phyloP scores from a whole-genome alignment of 2,329 filamentous ascomycete species.

The Xylariaceae sp. region DNA sequence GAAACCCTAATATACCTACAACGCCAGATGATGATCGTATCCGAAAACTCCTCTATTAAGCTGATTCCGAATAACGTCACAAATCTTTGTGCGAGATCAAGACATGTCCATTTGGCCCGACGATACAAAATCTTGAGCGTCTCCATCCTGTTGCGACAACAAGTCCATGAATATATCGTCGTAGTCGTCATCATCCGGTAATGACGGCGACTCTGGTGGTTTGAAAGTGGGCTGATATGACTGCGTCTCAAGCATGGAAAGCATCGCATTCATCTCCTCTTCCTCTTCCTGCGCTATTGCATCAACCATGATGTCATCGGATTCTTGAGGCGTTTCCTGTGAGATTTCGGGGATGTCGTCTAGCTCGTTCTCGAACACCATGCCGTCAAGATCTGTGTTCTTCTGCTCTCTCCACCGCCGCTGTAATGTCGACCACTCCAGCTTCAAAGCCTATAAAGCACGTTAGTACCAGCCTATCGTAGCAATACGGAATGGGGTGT shows the following conservation, averaged over 20 bases:
- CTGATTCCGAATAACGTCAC: conserved; percentile 14
- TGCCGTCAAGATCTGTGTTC: conserved; percentile 42
- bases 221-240: conserved; percentile 20
- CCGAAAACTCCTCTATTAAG: conserved; percentile 18
- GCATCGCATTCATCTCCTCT: conserved; percentile 59
- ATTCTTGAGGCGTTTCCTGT: conserved; percentile 31
- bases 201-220: conserved; percentile 34
- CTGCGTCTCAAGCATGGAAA: conserved; percentile 49
- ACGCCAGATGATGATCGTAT: conserved; percentile 24
- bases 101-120: conserved; percentile 53
- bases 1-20: conserved; percentile 26
- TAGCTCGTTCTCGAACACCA: conserved; percentile 54
- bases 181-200: conserved; percentile 62
- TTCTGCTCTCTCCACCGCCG: conserved; percentile 43
- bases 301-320: conserved; percentile 58
- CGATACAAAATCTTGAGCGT: conserved; percentile 29
- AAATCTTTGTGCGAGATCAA: conserved; percentile 27
- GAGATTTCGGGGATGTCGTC: conserved; percentile 50
- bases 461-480: not conserved
- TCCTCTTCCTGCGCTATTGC: conserved; percentile 55
- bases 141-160: conserved; percentile 45
- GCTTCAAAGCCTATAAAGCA: conserved; percentile 40
- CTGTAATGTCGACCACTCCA: conserved; percentile 47
- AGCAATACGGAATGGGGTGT: not conserved
- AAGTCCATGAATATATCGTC: conserved; percentile 69